Conservation (phyloP, 192 early-diverging fungal genomes). For the Coemansia asiatica region DNA sequence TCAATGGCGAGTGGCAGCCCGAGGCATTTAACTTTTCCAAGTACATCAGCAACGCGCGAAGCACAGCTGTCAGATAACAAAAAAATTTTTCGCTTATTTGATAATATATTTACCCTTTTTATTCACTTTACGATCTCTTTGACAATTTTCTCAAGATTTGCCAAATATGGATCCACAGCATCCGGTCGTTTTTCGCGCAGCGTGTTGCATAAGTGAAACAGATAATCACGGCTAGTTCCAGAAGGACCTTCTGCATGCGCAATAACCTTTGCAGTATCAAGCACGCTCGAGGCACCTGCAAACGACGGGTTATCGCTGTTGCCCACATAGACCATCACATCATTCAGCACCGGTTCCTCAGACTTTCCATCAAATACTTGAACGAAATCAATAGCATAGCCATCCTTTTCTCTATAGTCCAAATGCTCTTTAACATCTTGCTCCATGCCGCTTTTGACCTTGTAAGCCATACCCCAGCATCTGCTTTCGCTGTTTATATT, state of each 20-base stretch:
- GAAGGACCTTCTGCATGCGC: slow-evolving; percentile 63
- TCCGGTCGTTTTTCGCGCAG: slow-evolving; percentile 56
- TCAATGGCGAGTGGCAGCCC: slow-evolving; percentile 91
- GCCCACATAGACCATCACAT: slow-evolving; percentile 81
- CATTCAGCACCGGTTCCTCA: slow-evolving; percentile 42
- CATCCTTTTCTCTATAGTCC: slow-evolving; percentile 89
- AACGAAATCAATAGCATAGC: slow-evolving; percentile 68
- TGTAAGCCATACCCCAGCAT: slow-evolving; percentile 84
- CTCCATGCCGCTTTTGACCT: slow-evolving; percentile 65
- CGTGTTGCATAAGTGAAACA: slow-evolving; percentile 65
- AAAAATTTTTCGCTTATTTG: too few species aligned
- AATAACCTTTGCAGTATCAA: slow-evolving; percentile 68
- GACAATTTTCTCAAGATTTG: slow-evolving; percentile 59
- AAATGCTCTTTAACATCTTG: slow-evolving; percentile 69
- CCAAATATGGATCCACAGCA: slow-evolving; percentile 62
- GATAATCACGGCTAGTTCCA: slow-evolving; percentile 70
- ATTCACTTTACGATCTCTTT: neutral
- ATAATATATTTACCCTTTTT: neutral
- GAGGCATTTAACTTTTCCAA: slow-evolving; percentile 45
- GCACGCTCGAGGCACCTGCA: slow-evolving; percentile 64
- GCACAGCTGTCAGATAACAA: neutral
- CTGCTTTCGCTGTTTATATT: slow-evolving; percentile 33
- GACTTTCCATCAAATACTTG: slow-evolving; percentile 58
- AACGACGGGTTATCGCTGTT: slow-evolving; percentile 76
- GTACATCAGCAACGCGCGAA: slow-evolving; percentile 43